Evolutionary conservation across 2,329 filamentous ascomycete species (phyloP).

Genomic region (Scedosporium minutisporum): DNA sequence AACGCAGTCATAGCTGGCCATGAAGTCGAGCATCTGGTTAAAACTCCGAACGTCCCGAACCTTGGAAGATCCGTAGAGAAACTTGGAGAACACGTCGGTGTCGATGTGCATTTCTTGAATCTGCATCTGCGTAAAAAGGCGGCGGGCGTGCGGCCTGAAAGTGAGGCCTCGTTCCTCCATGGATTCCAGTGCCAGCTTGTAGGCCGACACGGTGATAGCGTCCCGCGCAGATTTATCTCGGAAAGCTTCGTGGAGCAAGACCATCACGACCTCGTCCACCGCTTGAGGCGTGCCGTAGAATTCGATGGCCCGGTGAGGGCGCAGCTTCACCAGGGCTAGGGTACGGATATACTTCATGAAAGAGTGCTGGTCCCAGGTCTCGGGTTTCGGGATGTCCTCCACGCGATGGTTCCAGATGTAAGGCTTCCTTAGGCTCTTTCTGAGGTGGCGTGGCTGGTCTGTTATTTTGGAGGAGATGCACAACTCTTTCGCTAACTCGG

Average conservation of each 20-base stretch:
- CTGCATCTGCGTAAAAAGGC: constrained; percentile 27
- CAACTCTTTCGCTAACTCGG: constrained; percentile 21
- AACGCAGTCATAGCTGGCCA: constrained; percentile 26
- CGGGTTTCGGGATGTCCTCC: constrained; percentile 28
- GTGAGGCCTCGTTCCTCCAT: constrained; percentile 20
- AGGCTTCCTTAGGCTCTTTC: constrained; percentile 13
- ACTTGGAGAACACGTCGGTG: constrained; percentile 36
- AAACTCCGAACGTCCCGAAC: constrained; percentile 33
- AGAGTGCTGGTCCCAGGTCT: constrained; percentile 28
- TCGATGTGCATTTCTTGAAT: constrained; percentile 30
- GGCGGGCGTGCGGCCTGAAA: constrained; percentile 16
- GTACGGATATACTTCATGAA: constrained; percentile 32
- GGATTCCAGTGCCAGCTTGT: constrained; percentile 35
- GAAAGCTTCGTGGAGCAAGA: constrained; percentile 29
- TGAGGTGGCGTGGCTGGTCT: constrained; percentile 15
- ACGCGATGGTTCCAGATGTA: constrained; percentile 25
- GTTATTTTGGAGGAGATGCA: constrained; percentile 24
- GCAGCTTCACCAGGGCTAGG: constrained; percentile 28
- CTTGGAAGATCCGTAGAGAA: constrained; percentile 30
- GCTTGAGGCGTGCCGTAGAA: constrained; percentile 25
- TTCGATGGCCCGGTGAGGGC: constrained; percentile 19
- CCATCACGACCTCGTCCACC: constrained; percentile 28
- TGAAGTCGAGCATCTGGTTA: constrained; percentile 26
- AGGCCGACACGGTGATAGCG: constrained; percentile 26
- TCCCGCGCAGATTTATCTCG: constrained; percentile 21